Conservation (phyloP, 768 basidiomycete species). For the Leccinum variicolor region DNA sequence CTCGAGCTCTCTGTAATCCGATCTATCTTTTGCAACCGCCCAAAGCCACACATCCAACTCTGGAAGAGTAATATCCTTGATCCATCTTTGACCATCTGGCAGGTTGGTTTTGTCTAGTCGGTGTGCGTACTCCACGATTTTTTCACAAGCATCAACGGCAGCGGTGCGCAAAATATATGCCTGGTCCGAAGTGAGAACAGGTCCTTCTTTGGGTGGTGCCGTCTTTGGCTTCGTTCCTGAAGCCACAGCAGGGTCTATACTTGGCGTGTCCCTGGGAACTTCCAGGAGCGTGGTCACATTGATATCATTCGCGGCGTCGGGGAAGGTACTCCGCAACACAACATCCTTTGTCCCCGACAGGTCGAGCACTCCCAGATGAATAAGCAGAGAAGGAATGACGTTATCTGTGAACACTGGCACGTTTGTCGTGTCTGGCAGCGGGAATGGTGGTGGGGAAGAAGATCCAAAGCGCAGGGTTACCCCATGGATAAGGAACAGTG, state of each 20-base stretch:
- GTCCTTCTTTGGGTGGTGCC: slow-evolving; percentile 41
- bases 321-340: slow-evolving; percentile 47
- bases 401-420: slow-evolving; percentile 78
- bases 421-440: slow-evolving; percentile 54
- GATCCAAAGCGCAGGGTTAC: slow-evolving; percentile 64
- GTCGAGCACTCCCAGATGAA: slow-evolving; percentile 74
- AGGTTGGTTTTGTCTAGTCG: slow-evolving; percentile 22
- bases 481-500: slow-evolving; percentile 75
- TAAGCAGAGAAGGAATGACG: slow-evolving; percentile 76
- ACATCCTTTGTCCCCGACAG: slow-evolving; percentile 45
- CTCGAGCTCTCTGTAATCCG: slow-evolving; percentile 62
- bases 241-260: slow-evolving; percentile 1
- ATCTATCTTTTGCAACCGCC: slow-evolving; percentile 74
- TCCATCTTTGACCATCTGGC: slow-evolving; percentile 40
- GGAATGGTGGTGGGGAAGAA: slow-evolving; percentile 50
- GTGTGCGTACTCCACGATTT: slow-evolving; percentile 55
- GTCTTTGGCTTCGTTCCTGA: slow-evolving; percentile 16
- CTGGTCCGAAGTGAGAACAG: slow-evolving; percentile 54
- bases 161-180: slow-evolving; percentile 75
- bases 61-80: slow-evolving; percentile 54
- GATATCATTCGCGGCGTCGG: slow-evolving; percentile 39
- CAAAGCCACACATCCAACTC: slow-evolving; percentile 79
- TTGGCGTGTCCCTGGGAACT: slow-evolving; percentile 13
- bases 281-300: slow-evolving; percentile 42
- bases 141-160: slow-evolving; percentile 74